Conservation (phyloP, 257 asterid genomes). For the Fraxinus americana region DNA sequence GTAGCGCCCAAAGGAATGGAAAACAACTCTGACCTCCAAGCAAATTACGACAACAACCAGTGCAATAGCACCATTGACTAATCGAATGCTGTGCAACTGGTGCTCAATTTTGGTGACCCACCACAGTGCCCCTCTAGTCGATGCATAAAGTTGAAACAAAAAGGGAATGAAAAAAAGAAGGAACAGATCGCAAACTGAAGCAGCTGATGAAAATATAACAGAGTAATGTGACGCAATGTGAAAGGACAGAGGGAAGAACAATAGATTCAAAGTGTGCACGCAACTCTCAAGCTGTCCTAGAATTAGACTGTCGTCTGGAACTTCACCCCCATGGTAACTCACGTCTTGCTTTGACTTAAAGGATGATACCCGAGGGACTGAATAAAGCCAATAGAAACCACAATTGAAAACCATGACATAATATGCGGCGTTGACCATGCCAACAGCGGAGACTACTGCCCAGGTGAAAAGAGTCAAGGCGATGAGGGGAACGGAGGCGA, state of each 20-base stretch:
- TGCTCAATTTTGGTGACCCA: constrained; percentile 89
- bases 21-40: constrained; percentile 94
- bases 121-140: constrained; percentile 95
- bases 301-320: constrained; percentile 68
- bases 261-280: constrained; percentile 75
- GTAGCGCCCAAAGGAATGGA: constrained; percentile 92
- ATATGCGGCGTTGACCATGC: constrained; percentile 82
- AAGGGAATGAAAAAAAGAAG: constrained; percentile 88
- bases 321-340: constrained; percentile 81
- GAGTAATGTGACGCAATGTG: constrained; percentile 79
- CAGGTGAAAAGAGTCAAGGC: constrained; percentile 82
- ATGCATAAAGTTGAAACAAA: constrained; percentile 87
- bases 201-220: constrained; percentile 64
- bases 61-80: constrained; percentile 88
- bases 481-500: constrained; percentile 77
- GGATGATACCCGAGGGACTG: constrained; percentile 79
- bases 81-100: constrained; percentile 77
- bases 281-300: constrained; percentile 92
- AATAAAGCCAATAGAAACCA: constrained; percentile 92
- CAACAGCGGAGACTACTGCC: constrained; percentile 95
- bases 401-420: constrained; percentile 86
- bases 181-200: constrained; percentile 70
- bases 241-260: constrained; percentile 73
- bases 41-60: constrained; percentile 72
- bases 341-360: constrained; percentile 74